phyloP scores from a whole-genome alignment of 805 yeast species.

The Blastobotrys americana region DNA sequence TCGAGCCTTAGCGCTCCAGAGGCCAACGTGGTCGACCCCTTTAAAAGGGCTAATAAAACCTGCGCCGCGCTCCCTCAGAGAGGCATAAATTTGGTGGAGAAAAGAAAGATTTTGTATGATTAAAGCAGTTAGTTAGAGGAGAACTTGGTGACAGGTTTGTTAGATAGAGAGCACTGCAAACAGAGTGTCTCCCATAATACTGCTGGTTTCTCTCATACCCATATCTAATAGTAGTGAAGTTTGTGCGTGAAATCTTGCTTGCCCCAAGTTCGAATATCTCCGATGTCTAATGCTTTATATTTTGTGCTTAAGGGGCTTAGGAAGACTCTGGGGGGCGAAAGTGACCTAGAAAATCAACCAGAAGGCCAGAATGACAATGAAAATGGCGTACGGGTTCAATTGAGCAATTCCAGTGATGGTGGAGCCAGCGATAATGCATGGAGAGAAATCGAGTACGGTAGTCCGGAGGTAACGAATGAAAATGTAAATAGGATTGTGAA shows the following conservation, averaged over 20 bases:
- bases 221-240: background rate
- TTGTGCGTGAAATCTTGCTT: background rate
- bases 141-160: background rate
- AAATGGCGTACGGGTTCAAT: no score
- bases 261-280: background rate
- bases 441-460: background rate
- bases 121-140: background rate
- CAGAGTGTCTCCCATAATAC: background rate
- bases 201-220: background rate
- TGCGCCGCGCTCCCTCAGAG: no score
- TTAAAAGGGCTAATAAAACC: no score
- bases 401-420: no score
- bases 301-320: slow-evolving; percentile 18
- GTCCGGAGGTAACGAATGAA: background rate
- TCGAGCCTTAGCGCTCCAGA: no score
- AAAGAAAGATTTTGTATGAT: no score
- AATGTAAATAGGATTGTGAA: background rate
- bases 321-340: slow-evolving; percentile 10
- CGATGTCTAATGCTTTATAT: slow-evolving; percentile 17
- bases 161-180: background rate
- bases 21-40: no score
- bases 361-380: background rate
- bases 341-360: background rate
- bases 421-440: no score
- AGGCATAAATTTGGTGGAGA: no score